Evolutionary conservation across 495 filamentous ascomycete genomes (phyloP), one percentile per base, ranked within the genome.

Genomic region (Parmelia sp.): DNA sequence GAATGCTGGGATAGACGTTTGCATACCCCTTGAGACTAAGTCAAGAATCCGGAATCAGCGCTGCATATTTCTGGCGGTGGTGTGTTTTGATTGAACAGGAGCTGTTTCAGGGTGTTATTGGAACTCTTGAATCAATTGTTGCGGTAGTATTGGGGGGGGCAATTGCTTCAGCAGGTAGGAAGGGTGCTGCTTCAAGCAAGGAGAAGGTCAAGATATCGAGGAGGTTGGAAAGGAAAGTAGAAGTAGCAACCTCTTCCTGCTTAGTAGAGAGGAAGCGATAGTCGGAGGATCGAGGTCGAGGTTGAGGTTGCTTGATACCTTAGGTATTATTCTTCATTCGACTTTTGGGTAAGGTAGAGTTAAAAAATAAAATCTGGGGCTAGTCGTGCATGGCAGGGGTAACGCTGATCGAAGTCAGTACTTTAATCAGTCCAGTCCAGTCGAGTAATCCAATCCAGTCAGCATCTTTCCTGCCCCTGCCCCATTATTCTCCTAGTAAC

Each of bases 1-100:
- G 62, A 64, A 64, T 64, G 62, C 42, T 39, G 35, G 29, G 31
- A n/a, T n/a, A n/a, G n/a, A 35, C 33, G 55, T 57, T 59, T 64
- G 62, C 62, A 64, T 51, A 64, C 62, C 57, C 42, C 39, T 37
- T 11, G 25, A 47, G 36, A 29, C 56, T 42, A 36, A 31, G 33
- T 23, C 1, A 64, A 27, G 25, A 27, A n/a, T 35, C n/a, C 17
- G 42, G 27, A 44, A 57, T 57, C 53, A 57, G 27, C 39, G 39
- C 21, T 36, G 3, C 51, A 63, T 63, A 57, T 35, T 63, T 51
- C n/a, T 33, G 23, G 61, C 8, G 17, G 39, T 29, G 35, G 61
- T 57, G 29, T 55, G 17, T 21, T 9, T 55, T 3, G 44, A 23
- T 11, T 17, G 14, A 10, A 17, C 47, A 27, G 25, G 12, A 51